phyloP scores from a whole-genome alignment of 2,329 filamentous ascomycete species.

The Colletotrichum graminicola region DNA sequence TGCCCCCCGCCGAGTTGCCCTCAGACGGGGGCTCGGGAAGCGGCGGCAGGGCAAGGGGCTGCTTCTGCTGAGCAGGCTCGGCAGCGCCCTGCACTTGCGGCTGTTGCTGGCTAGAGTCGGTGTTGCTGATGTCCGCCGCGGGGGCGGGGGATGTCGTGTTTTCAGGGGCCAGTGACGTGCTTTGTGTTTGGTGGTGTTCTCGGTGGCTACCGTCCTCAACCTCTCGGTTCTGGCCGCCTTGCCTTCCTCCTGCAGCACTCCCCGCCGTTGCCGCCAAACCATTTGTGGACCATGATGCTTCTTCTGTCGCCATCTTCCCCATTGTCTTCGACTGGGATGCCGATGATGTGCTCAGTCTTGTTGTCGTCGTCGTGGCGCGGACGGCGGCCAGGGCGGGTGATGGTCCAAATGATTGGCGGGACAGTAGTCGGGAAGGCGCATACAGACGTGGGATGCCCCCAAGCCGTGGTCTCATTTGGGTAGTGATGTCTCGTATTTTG shows the following conservation, averaged over 20 bases:
- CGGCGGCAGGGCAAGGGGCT: slow-evolving; percentile 40
- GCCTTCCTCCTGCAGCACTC: slow-evolving; percentile 2
- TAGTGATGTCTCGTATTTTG: slow-evolving; percentile 7
- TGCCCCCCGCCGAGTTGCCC: slow-evolving; percentile 18
- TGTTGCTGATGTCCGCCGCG: slow-evolving; percentile 19
- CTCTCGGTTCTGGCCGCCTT: slow-evolving; percentile 4
- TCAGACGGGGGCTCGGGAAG: slow-evolving; percentile 29
- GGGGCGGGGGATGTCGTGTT: slow-evolving; percentile 35
- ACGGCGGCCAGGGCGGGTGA: slow-evolving; percentile 31
- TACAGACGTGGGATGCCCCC: slow-evolving; percentile 26
- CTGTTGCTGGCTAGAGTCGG: slow-evolving; percentile 39
- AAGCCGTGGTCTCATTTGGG: slow-evolving; percentile 26
- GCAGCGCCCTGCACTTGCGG: slow-evolving; percentile 4
- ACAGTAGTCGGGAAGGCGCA: slow-evolving; percentile 23
- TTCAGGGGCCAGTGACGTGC: slow-evolving; percentile 41
- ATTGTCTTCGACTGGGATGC: slow-evolving; percentile 19
- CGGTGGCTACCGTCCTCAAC: slow-evolving; percentile 20
- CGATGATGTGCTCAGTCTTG: slow-evolving; percentile 37
- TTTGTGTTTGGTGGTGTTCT: slow-evolving; percentile 39
- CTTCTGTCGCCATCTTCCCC: background rate
- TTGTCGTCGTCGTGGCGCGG: slow-evolving; percentile 20
- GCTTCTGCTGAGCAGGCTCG: slow-evolving; percentile 2
- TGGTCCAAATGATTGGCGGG: slow-evolving; percentile 29
- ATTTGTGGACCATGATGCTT: background rate
- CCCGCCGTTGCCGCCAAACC: slow-evolving; percentile 1